These are phyloP conservation scores for Gossypium davidsonii DNA, from an alignment of 441 rosid genomes.

Conservation along the genomic window DNA sequence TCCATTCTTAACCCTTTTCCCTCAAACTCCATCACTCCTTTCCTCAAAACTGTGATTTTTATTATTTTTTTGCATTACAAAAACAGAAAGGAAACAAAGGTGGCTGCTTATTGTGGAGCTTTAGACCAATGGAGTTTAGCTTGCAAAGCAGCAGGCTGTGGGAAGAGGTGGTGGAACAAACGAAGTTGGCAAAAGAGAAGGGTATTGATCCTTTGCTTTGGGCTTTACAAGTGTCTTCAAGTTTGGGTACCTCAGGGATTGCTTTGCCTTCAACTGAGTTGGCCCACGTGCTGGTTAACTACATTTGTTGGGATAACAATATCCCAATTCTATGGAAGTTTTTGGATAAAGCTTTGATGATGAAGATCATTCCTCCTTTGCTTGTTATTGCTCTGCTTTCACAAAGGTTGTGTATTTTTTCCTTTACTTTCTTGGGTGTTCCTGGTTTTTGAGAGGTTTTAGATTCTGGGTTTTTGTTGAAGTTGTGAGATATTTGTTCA, in stretches of 20 bases:
- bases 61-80: background rate
- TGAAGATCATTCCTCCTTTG: constrained; percentile 54
- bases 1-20: background rate
- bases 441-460: background rate
- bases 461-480: constrained; percentile 5
- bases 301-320: constrained; percentile 71
- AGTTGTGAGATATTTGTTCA: background rate
- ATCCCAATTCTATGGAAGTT: constrained; percentile 67
- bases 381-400: constrained; percentile 57
- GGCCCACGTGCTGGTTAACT: constrained; percentile 47
- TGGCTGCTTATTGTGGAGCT: constrained; percentile 9
- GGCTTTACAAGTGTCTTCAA: constrained; percentile 48
- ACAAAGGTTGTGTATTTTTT: constrained; percentile 28
- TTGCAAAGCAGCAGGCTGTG: constrained; percentile 36
- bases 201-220: constrained; percentile 52
- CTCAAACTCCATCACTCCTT: background rate
- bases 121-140: constrained; percentile 36
- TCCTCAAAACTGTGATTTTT: background rate
- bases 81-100: background rate
- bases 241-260: constrained; percentile 36
- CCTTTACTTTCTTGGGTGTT: background rate
- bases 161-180: constrained; percentile 43
- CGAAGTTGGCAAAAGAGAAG: constrained; percentile 44
- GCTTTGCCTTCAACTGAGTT: constrained; percentile 48
- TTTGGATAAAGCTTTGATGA: constrained; percentile 48